phyloP scores from a whole-genome alignment of 2,329 filamentous ascomycete species.

The Clarireedia homoeocarpa region DNA sequence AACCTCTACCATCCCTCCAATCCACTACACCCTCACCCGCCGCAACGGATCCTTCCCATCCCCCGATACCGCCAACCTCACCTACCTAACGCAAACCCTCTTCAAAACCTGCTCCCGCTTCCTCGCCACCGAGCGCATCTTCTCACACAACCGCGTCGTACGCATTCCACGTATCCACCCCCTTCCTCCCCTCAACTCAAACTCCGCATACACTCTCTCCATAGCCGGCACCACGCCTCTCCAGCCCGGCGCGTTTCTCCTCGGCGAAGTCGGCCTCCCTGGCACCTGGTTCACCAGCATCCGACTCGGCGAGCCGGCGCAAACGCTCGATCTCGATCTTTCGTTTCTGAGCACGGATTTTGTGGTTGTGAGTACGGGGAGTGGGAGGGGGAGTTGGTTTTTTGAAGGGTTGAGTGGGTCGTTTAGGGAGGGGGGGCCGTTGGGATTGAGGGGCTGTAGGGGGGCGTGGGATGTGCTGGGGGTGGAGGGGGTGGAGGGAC shows the following conservation, averaged over 20 bases:
- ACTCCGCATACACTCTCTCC: background rate
- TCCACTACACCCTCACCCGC: slow-evolving; percentile 1
- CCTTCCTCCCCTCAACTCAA: background rate
- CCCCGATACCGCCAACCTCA: background rate
- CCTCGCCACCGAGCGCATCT: background rate
- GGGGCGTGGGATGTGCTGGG: background rate
- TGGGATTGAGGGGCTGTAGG: too few relatives aligned
- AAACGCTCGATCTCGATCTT: slow-evolving; percentile 18
- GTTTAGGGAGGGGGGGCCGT: slow-evolving; percentile 1
- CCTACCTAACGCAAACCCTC: background rate
- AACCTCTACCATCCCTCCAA: background rate
- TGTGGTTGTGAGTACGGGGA: slow-evolving; percentile 15
- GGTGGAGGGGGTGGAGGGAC: background rate
- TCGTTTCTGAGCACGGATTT: slow-evolving; percentile 21
- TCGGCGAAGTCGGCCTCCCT: slow-evolving; percentile 16
- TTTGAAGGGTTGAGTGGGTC: too few relatives aligned
- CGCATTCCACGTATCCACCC: background rate
- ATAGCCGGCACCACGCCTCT: background rate
- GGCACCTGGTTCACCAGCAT: slow-evolving; percentile 18
- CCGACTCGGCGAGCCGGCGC: slow-evolving; percentile 16
- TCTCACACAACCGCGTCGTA: background rate
- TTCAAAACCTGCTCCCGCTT: background rate
- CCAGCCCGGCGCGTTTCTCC: background rate
- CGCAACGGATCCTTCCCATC: slow-evolving; percentile 1
- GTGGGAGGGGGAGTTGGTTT: background rate